A percentile compares a stretch with the other conserved stretches of the same genome.
These are phyloP conservation scores for Friedmanniomyces endolithicus DNA, from an alignment of 495 filamentous ascomycete genomes.

Conservation along the genomic window DNA sequence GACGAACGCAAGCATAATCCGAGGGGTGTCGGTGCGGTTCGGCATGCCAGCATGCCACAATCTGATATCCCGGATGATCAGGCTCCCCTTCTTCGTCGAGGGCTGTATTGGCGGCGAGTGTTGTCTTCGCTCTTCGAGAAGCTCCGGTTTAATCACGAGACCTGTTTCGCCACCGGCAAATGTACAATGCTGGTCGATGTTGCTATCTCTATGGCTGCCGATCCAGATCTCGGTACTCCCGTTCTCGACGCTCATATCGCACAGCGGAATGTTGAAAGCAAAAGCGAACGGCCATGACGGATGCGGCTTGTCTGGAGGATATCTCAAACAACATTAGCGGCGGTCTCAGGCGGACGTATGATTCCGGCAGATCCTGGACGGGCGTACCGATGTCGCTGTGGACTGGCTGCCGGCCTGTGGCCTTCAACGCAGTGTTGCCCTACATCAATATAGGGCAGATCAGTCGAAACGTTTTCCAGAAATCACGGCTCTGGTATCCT, in stretches of 20 bases:
- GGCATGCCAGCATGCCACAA: constrained; percentile 53
- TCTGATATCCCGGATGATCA: constrained; percentile 44
- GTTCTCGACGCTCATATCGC: constrained; percentile 41
- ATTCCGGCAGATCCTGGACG: neutral
- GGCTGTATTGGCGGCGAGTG: constrained; percentile 39
- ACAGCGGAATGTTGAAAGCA: constrained; percentile 43
- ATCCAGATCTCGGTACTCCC: constrained; percentile 51
- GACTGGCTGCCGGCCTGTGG: constrained; percentile 26
- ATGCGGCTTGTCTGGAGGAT: constrained; percentile 34
- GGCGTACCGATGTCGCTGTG: constrained; percentile 40
- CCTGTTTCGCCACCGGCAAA: constrained; percentile 40
- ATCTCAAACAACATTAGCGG: too few species aligned
- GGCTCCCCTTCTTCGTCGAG: constrained; percentile 38
- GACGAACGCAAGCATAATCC: constrained; percentile 49
- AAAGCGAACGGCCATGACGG: constrained; percentile 42
- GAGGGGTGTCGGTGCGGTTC: constrained; percentile 36
- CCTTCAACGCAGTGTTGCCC: constrained; percentile 29
- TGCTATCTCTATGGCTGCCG: constrained; percentile 37
- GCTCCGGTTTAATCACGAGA: constrained; percentile 34
- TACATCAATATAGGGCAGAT: neutral
- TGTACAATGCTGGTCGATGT: constrained; percentile 34
- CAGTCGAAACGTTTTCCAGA: neutral
- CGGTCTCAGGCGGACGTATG: neutral
- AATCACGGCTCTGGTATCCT: neutral
- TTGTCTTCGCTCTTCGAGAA: constrained; percentile 32